Base-by-base conservation (phyloP, 139 green algal species). In the Chlamydomonas sp. region DNA sequence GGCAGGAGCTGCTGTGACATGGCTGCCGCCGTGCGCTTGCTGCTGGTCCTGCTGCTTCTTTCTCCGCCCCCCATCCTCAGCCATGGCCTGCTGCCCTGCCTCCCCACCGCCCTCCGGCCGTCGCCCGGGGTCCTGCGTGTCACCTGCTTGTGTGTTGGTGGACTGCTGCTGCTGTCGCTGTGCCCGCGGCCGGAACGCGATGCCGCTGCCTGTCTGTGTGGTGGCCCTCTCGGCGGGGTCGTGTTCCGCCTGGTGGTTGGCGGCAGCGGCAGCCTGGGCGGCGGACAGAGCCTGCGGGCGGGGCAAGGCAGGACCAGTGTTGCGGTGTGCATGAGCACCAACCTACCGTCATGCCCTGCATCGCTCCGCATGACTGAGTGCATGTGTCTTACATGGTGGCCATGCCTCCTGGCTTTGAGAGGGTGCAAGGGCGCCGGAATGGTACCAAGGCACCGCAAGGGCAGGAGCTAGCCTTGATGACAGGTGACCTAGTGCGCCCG, bases 171-270 rank as follows among this genome's bases (percentile, higher is more conserved):
- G 76, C 68, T 79, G 71, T 3, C 82, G 82, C 82, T 77, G 67
- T 17, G 71, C 17, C 14, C 83, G 83, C 2, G 83, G 49, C 7
- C 83, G 83, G 31, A 87, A 87, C 4, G 83, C 83, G 62, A 87
- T 87, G 83, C 83, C 83, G 83, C 83, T 80, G 4, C 83, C 83
- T 14, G 71, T 74, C 2, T 62, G 74, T 14, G 83, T 80, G 20
- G 74, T 62, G 31, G 49, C 83, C 18, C 83, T 72, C 10, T 76
- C 31, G 31, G 31, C 83, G 2, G 83, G 83, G 73, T 87, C 83
- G 83, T 87, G 83, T 73, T 87, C 62, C 18, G 71, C 83, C 12
- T 8, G 15, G 0, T 20, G 12, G 0, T 72, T 14, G 6, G 83
- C 31, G 31, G 15, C 83, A 14, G 66, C n/a, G 3, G 83, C 83